Base-by-base conservation (phyloP, 108 stramenopile genomes). In the Conticribra weissflogii region DNA sequence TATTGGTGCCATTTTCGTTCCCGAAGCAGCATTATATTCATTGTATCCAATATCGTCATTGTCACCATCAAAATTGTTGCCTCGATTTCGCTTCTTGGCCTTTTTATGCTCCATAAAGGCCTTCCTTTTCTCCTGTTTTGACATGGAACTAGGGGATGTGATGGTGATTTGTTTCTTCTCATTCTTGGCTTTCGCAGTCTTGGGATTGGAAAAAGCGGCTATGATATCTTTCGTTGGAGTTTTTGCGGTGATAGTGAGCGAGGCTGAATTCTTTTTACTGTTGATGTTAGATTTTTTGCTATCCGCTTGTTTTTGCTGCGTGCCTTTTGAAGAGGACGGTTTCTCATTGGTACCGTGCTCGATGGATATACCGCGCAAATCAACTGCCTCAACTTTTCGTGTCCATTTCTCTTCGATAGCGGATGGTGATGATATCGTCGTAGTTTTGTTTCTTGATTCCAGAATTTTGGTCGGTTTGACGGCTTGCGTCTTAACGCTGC, bases 71-170 rank as follows among this genome's bases (percentile, higher is more conserved):
- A 28, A 23, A 3, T 23, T 27, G 4, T 16, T 4, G 5, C 58
- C 49, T 2, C 78, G 66, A 31, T 79, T 79, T 53, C 69, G 69
- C 34, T 79, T 79, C 63, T 74, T 74, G 9, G 49, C 0, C 53
- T 74, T 79, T 46, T 79, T 79, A 48, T 79, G 67, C 36, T 74
- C 46, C 5, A 79, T 62, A 50, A 69, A 79, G 5, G 59, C 73
- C 73, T 74, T 74, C 18, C 61, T 46, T 18, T 69, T 62, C 15
- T 66, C 78, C 30, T 74, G 73, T 25, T 79, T 79, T 3, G 66
- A 54, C 24, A 27, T 49, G 3, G 19, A 45, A 25, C 32, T 18
- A 0, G 30, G 18, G 3, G 63, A 49, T 31, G 47, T 21, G 9
- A 0, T 47, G 15, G 51, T 55, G 3, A 0, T 34, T 59, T 15